Conservation (phyloP, 2,329 filamentous ascomycete genomes). For the Pseudovirgaria hyperparasitica region DNA sequence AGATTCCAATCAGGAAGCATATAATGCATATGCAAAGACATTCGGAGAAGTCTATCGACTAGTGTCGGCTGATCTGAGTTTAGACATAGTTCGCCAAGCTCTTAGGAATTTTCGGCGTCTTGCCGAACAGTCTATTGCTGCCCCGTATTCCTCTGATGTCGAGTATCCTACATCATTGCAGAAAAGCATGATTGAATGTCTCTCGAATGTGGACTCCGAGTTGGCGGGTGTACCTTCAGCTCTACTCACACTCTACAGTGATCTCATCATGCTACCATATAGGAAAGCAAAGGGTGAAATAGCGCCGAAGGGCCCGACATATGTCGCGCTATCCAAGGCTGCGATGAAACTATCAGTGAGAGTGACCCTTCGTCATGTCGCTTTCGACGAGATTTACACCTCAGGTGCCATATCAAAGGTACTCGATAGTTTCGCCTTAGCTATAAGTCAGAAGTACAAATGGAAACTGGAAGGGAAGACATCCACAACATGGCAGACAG, state of each 20-base stretch:
- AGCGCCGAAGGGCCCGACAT: conserved; percentile 51
- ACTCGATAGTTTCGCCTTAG: conserved; percentile 52
- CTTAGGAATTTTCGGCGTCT: too few relatives aligned
- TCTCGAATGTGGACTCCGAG: conserved; percentile 56
- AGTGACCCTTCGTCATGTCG: conserved; percentile 46
- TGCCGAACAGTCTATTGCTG: conserved; percentile 56
- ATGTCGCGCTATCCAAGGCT: conserved; percentile 76
- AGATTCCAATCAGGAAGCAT: conserved; percentile 58
- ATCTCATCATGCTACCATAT: conserved; percentile 61
- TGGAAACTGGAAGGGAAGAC: conserved; percentile 62
- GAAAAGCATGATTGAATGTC: conserved; percentile 51
- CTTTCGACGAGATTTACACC: conserved; percentile 54
- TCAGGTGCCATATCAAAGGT: conserved; percentile 53
- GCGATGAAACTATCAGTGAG: conserved; percentile 59
- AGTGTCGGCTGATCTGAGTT: conserved; percentile 53
- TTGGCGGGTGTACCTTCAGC: conserved; percentile 50
- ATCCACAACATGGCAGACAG: conserved; percentile 64
- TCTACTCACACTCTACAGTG: conserved; percentile 56
- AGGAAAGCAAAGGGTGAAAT: conserved; percentile 14
- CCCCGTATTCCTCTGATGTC: conserved; percentile 57
- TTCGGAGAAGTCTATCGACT: conserved; percentile 69
- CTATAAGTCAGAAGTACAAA: conserved; percentile 68
- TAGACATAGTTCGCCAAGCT: too few relatives aligned
- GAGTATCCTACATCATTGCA: conserved; percentile 65
- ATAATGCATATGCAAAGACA: conserved; percentile 71